Evolutionary conservation across 148 eudicot species (phyloP), one percentile per base, ranked within the genome.

Genomic region (Pharnaceum exiguum): DNA sequence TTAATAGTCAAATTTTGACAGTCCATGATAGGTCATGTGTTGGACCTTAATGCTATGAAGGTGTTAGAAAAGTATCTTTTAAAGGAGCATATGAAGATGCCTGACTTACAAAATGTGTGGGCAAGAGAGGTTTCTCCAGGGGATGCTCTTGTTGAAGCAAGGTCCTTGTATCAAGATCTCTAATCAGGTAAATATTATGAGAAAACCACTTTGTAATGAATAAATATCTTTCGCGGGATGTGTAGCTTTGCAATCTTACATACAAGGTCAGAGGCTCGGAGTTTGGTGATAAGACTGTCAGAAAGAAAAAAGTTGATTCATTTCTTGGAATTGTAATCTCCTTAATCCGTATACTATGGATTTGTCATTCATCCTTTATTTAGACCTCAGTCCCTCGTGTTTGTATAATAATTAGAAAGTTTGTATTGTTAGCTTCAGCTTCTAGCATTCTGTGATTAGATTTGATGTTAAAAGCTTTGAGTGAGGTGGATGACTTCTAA

Each of bases 71-170:
- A 74, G 62, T 75, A 37, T 17, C 73, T 85, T 51, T 46, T 10
- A n/a, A 67, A 66, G 65, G 69, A 77, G 76, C 86, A 77, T 56
- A 70, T 85, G 78, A 36, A 59, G 26, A 45, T 82, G 73, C 84
- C 70, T 53, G 66, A 78, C 0, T 39, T 85, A 68, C 75, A 58
- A 61, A 82, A 88, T 73, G 66, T 91, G 64, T 85, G 90, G 98
- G 85, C 68, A 30, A 60, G 65, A 33, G 80, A 81, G 60, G 90
- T 88, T 68, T 40, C 15, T 53, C 75, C 52, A 38, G 55, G 69
- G 31, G 58, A 81, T 65, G 68, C 80, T 42, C 81, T 88, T 31
- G 28, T 64, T 46, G 83, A 85, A 74, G 90, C 94, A 33, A 79
- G 86, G 75, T 76, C 58, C 65, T 56, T 79, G 23, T 35, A 79